Percentiles rank a stretch among this genome's conserved stretches.
Evolutionary conservation across 2,329 filamentous ascomycete genomes (phyloP).

Genomic region (Cladophialophora chaetospira): DNA sequence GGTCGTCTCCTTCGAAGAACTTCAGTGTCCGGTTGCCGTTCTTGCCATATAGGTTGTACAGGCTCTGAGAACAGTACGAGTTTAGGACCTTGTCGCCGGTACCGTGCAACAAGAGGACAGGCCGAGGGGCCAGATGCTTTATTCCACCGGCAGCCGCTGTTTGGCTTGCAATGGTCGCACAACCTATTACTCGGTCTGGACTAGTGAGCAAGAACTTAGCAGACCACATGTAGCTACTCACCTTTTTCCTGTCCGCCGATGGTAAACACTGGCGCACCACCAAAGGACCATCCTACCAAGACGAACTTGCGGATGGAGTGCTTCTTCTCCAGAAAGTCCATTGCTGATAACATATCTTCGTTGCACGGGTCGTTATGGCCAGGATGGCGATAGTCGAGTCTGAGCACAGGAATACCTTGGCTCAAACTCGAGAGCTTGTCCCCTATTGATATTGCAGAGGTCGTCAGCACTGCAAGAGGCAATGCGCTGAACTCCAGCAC

Average conservation of each 20-base stretch:
- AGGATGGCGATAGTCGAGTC: slow-evolving; percentile 46
- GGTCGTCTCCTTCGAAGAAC: slow-evolving; percentile 47
- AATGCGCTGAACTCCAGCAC: no score
- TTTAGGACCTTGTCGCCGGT: slow-evolving; percentile 42
- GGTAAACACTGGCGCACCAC: slow-evolving; percentile 42
- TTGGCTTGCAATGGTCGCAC: slow-evolving; percentile 46
- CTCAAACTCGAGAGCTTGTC: slow-evolving; percentile 45
- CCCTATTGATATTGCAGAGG: no score
- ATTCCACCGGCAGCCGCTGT: slow-evolving; percentile 38
- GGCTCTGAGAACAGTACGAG: slow-evolving; percentile 38
- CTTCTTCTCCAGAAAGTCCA: slow-evolving; percentile 40
- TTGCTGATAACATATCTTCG: slow-evolving; percentile 41
- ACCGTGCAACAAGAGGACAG: slow-evolving; percentile 44
- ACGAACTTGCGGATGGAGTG: slow-evolving; percentile 42
- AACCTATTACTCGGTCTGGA: slow-evolving; percentile 38
- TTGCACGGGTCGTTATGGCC: slow-evolving; percentile 41
- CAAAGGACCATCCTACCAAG: slow-evolving; percentile 48
- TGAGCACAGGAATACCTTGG: slow-evolving; percentile 43
- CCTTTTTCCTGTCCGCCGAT: slow-evolving; percentile 25
- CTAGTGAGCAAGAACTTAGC: neutral
- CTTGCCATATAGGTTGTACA: slow-evolving; percentile 43
- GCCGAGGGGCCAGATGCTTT: slow-evolving; percentile 26
- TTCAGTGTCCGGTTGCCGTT: slow-evolving; percentile 40
- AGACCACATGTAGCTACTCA: neutral
- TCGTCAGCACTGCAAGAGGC: no score